phyloP scores from a whole-genome alignment of 768 basidiomycete genomes.

The Calocybe cyanea region DNA sequence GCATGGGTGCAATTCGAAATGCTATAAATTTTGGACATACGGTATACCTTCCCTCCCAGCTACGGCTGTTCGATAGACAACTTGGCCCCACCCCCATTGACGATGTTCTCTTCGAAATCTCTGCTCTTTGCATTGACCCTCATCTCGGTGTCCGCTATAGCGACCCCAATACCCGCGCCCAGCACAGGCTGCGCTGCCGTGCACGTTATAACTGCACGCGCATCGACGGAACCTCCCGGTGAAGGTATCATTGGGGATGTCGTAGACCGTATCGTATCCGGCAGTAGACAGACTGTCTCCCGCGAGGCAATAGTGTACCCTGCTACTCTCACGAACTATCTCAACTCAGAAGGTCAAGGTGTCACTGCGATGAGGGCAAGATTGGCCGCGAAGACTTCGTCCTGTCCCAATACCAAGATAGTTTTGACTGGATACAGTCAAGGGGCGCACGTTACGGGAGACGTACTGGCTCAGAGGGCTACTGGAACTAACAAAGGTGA shows the following conservation, averaged over 20 bases:
- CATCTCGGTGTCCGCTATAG: background rate
- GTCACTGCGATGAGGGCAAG: slow-evolving; percentile 22
- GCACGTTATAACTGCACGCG: slow-evolving; percentile 25
- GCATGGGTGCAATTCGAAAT: no score
- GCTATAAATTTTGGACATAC: no score
- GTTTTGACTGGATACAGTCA: slow-evolving; percentile 26
- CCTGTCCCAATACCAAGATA: slow-evolving; percentile 27
- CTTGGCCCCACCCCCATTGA: no score
- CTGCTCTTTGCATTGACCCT: slow-evolving; percentile 1
- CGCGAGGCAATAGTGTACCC: slow-evolving; percentile 25
- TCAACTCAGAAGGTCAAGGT: slow-evolving; percentile 23
- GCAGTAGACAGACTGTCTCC: slow-evolving; percentile 24
- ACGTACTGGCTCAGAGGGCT: slow-evolving; percentile 18
- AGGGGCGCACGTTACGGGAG: slow-evolving; percentile 28
- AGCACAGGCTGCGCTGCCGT: slow-evolving; percentile 22
- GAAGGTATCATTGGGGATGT: slow-evolving; percentile 25
- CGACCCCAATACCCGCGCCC: slow-evolving; percentile 16
- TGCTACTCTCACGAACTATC: slow-evolving; percentile 24
- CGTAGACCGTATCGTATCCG: slow-evolving; percentile 20
- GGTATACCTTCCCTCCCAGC: no score
- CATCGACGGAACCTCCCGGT: slow-evolving; percentile 23
- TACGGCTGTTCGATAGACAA: no score
- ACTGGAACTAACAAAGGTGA: slow-evolving; percentile 6
- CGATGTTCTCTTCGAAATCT: background rate
- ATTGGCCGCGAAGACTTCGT: slow-evolving; percentile 20